Conservation (phyloP, 441 rosid species). For the Raphanus hybrid region DNA sequence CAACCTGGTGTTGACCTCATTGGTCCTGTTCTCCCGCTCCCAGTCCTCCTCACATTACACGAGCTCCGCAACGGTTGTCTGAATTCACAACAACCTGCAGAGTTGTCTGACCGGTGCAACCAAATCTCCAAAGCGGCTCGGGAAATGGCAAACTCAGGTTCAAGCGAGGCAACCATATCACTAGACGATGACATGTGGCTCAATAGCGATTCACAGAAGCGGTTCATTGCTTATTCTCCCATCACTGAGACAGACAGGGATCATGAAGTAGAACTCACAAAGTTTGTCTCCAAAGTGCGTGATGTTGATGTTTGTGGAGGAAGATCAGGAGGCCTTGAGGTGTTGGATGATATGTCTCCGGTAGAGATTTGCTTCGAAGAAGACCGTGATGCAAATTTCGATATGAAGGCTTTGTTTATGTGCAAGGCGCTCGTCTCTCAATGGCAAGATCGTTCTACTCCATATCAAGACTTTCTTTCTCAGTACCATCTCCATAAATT, state of each 20-base stretch:
- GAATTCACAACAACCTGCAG: constrained; percentile 55
- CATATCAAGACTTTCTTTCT: constrained; percentile 38
- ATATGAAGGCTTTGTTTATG: constrained; percentile 24
- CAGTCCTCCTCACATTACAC: constrained; percentile 60
- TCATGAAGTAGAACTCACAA: constrained; percentile 26
- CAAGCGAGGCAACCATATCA: constrained; percentile 21
- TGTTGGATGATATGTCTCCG: constrained; percentile 39
- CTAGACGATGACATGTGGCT: constrained; percentile 32
- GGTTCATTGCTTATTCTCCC: constrained; percentile 37
- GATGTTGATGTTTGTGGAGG: not conserved
- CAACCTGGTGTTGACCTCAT: constrained; percentile 51
- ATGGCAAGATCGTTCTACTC: constrained; percentile 35
- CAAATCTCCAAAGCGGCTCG: constrained; percentile 63
- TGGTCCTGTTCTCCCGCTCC: constrained; percentile 83
- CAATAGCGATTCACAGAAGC: constrained; percentile 23
- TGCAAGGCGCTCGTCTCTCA: constrained; percentile 22
- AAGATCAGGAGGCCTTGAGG: constrained; percentile 27
- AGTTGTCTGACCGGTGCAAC: constrained; percentile 46
- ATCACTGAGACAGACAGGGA: constrained; percentile 11
- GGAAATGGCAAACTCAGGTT: constrained; percentile 50
- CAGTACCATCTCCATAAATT: constrained; percentile 24
- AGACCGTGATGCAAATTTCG: not conserved
- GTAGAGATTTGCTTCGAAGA: constrained; percentile 32
- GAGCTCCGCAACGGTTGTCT: constrained; percentile 54
- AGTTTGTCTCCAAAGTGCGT: constrained; percentile 37